Evolutionary conservation across 73 alveolate species (phyloP).

Genomic region (Stentor coeruleus): DNA sequence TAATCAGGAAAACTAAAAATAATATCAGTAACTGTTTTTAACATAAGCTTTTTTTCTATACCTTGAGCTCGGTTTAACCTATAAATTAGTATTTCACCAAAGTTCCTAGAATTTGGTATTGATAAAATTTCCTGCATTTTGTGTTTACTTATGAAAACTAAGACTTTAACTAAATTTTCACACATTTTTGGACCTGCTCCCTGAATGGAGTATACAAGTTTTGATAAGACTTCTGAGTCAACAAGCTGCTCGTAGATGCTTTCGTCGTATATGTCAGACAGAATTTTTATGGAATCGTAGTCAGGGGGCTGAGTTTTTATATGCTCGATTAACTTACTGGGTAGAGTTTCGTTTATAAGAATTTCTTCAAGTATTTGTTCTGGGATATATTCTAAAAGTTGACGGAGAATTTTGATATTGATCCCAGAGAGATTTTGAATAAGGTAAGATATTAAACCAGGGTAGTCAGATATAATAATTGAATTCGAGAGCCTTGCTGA

Average conservation of each 20-base stretch:
- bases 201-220: neutral
- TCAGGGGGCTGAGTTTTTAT: neutral
- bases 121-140: too few species aligned
- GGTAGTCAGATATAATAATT: too few species aligned
- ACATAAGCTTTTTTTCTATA: neutral
- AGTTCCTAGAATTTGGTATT: neutral
- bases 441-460: too few species aligned
- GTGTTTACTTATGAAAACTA: neutral
- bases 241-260: neutral
- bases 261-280: neutral
- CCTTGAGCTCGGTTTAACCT: neutral
- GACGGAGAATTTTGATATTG: neutral
- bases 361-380: neutral
- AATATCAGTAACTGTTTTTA: neutral
- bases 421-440: too few species aligned
- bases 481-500: too few species aligned
- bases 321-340: neutral
- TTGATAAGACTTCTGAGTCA: neutral
- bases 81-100: neutral
- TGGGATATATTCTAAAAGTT: neutral
- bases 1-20: neutral
- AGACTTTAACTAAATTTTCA: neutral
- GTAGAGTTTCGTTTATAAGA: neutral
- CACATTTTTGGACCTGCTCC: neutral
- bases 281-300: neutral